These are phyloP conservation scores for Spencermartinsiella europaea DNA, from an alignment of 805 yeast genomes.

Conservation along the genomic window DNA sequence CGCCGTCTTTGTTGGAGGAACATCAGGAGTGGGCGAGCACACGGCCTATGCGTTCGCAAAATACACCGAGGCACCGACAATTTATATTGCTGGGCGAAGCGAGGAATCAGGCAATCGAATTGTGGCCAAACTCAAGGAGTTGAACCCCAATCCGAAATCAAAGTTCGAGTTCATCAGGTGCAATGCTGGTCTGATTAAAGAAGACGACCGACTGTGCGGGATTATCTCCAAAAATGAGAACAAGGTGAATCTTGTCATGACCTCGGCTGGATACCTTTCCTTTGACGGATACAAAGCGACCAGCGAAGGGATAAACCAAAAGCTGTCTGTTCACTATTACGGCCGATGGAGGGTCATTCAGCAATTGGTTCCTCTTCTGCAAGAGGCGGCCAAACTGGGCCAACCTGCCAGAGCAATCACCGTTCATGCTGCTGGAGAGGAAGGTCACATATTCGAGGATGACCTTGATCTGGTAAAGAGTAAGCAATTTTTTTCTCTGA, in stretches of 20 bases:
- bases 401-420: conserved; percentile 26
- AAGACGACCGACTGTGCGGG: conserved; percentile 16
- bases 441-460: conserved; percentile 18
- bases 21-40: conserved; percentile 28
- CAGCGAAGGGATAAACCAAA: conserved; percentile 26
- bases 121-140: conserved; percentile 16
- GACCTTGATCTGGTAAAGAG: conserved; percentile 25
- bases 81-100: conserved; percentile 27
- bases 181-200: conserved; percentile 20
- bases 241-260: conserved; percentile 21
- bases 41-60: conserved; percentile 25
- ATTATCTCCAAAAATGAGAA: conserved; percentile 12
- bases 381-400: conserved; percentile 15
- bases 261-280: conserved; percentile 18
- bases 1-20: conserved; percentile 22
- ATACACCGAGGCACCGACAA: conserved; percentile 22
- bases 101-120: conserved; percentile 23
- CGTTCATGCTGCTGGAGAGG: conserved; percentile 25
- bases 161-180: conserved; percentile 20
- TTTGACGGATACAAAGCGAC: conserved; percentile 34
- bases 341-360: conserved; percentile 24
- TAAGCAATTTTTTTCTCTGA: background rate
- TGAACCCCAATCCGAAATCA: conserved; percentile 16
- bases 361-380: conserved; percentile 22
- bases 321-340: conserved; percentile 27